Evolutionary conservation across 208 protist species (phyloP), one percentile per base, ranked within the genome.

Genomic region (Novymonas esmeraldas): DNA sequence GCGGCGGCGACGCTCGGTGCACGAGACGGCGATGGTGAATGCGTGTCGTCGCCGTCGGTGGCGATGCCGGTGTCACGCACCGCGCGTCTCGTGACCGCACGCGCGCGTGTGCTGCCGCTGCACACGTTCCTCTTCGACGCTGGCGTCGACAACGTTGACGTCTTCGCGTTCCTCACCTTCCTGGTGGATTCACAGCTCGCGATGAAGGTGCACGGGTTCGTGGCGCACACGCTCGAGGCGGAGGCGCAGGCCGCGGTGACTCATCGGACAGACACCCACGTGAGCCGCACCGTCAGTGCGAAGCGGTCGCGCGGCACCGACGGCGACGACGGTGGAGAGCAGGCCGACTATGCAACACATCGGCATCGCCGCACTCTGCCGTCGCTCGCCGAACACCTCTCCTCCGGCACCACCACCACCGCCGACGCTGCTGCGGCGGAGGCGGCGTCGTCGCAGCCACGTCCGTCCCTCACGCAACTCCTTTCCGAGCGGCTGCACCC

Each of bases 161-260:
- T 92, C 0, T 85, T 73, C 60, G 50, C 62, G 2, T 76, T 95
- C 39, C 29, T 87, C 4, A 10, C 41, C 2, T 95, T 97, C 44
- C 70, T 94, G 4, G 62, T 66, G 2, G 78, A 85, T 38, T 82
- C 79, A 26, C 78, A 81, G 34, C 66, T 97, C 54, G 38, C 82
- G 3, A 34, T 73, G 29, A 97, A 96, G 69, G 65, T 97, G 18
- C 86, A 86, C 9, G 90, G 91, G 7, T 73, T 95, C 52, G 70
- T 88, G 6, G 46, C 56, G 26, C 57, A 64, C 54, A 24, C 33
- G 13, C 16, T 75, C 16, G 70, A 68, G 6, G 51, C 34, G 14
- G 70, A 75, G 45, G 39, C 28, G 22, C 44, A 38, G 44, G n/a
- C n/a, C n/a, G n/a, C n/a, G n/a, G n/a, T n/a, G n/a, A n/a, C n/a